Evolutionary conservation across 2,329 filamentous ascomycete species (phyloP), one percentile per base, ranked within the genome.

Genomic region (Berkeleyomyces basicola): DNA sequence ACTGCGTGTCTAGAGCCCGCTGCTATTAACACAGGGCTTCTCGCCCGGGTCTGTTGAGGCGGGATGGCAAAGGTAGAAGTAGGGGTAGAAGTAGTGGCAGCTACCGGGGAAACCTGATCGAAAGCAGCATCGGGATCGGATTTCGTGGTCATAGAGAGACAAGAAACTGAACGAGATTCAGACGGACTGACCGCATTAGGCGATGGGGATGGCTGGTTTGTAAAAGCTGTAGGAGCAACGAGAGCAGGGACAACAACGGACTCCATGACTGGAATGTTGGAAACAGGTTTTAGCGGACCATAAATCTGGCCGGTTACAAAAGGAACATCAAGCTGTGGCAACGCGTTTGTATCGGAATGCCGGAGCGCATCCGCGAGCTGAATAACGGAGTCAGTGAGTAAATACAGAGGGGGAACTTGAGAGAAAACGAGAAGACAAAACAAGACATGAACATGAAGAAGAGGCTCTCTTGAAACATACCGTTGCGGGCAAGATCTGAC

Each of bases 401-500:
- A 42, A 47, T 66, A 68, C n/a, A 31, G 36, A 7, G 39, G 43
- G 33, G 1, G n/a, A 39, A 59, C 31, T 3, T 5, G 31, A 59
- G 31, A 59, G 16, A 40, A 23, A 23, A 14, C 33, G 6, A 46
- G 40, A 46, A 16, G 14, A 57, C 23, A 33, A 33, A 39, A 16
- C 3, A 23, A 59, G 43, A 46, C 6, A 46, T 33, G 53, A 46
- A 11, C 14, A 5, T 7, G 10, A 23, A 39, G 7, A 11, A n/a
- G 53, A 40, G 11, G 36, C 7, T 10, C 6, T 42, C 44, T 47
- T 47, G n/a, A 16, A n/a, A 59, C 61, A 36, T 57, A 63, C 62
- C 40, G 59, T 80, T 67, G 77, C 71, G 63, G 75, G 74, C 3
- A 74, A 75, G 67, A 81, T 79, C 71, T 79, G 80, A 70, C 78